These are phyloP conservation scores for Mycena polygramma DNA, from an alignment of 768 basidiomycete genomes.

Conservation along the genomic window DNA sequence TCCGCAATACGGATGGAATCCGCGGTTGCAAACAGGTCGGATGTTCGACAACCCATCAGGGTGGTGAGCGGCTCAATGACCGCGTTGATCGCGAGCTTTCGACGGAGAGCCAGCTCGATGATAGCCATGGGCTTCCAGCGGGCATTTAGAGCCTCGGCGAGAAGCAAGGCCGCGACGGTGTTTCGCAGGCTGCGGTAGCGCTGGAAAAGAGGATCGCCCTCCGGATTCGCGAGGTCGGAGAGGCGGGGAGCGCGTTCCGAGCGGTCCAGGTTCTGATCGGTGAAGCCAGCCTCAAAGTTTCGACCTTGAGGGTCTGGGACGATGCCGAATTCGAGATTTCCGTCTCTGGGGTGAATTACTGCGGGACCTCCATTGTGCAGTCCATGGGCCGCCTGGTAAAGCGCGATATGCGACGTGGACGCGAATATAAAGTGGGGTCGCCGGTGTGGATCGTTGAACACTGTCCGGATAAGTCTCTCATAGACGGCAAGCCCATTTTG, in stretches of 20 bases:
- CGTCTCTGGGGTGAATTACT: slow-evolving; percentile 68
- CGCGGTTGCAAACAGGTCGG: slow-evolving; percentile 68
- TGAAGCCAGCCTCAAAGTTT: slow-evolving; percentile 71
- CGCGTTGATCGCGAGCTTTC: slow-evolving; percentile 86
- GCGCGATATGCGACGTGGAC: slow-evolving; percentile 74
- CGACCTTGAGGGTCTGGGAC: slow-evolving; percentile 75
- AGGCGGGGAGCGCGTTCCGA: slow-evolving; percentile 60
- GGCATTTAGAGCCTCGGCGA: slow-evolving; percentile 67
- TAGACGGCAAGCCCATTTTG: slow-evolving; percentile 97
- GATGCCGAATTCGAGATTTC: slow-evolving; percentile 80
- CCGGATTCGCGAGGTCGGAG: slow-evolving; percentile 62
- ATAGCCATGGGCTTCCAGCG: slow-evolving; percentile 76
- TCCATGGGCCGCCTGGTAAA: slow-evolving; percentile 55
- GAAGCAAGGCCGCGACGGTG: slow-evolving; percentile 75
- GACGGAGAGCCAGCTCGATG: slow-evolving; percentile 77
- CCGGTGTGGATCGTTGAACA: slow-evolving; percentile 69
- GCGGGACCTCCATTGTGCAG: neutral
- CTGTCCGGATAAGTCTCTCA: slow-evolving; percentile 67
- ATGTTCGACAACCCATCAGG: slow-evolving; percentile 84
- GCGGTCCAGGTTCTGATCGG: slow-evolving; percentile 48
- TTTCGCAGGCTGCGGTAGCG: slow-evolving; percentile 74
- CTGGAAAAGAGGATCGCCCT: slow-evolving; percentile 52
- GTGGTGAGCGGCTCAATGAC: slow-evolving; percentile 91
- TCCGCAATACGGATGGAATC: slow-evolving; percentile 60
- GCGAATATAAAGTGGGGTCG: slow-evolving; percentile 82